phyloP scores from a whole-genome alignment of 345 rosid genomes.

The Laguncularia racemosa region DNA sequence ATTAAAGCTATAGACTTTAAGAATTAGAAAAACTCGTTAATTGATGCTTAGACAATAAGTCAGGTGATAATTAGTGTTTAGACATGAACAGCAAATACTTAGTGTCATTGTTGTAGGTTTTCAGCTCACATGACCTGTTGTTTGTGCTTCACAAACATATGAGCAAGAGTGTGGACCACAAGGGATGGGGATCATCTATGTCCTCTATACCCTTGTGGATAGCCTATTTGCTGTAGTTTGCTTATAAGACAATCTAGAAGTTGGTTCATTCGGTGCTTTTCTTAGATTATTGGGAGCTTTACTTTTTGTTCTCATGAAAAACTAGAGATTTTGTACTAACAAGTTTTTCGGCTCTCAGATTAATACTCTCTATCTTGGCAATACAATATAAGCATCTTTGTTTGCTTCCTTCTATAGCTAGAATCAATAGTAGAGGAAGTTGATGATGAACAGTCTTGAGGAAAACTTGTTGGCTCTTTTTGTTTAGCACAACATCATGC shows the following conservation, averaged over 20 bases:
- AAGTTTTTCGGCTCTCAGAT: conserved; percentile 64
- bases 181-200: conserved; percentile 57
- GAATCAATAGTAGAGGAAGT: no score
- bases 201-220: conserved; percentile 53
- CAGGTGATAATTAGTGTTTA: conserved; percentile 43
- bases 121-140: no score
- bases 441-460: no score
- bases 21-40: conserved; percentile 79
- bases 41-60: conserved; percentile 72
- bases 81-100: no score
- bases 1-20: conserved; percentile 95
- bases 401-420: no score
- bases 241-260: conserved; percentile 53
- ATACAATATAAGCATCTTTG: no score
- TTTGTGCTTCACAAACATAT: no score
- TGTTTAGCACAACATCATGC: no score
- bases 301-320: conserved; percentile 49
- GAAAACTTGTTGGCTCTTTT: no score
- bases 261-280: conserved; percentile 56
- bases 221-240: conserved; percentile 56
- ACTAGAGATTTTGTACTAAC: conserved; percentile 56
- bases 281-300: conserved; percentile 80
- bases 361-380: conserved; percentile 20
- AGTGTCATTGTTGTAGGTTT: no score
- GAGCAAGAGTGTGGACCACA: no score